Percentiles rank a stretch among this genome's conserved stretches.
These are phyloP conservation scores for Lactarius psammicola DNA, from an alignment of 768 basidiomycete genomes.

Conservation along the genomic window DNA sequence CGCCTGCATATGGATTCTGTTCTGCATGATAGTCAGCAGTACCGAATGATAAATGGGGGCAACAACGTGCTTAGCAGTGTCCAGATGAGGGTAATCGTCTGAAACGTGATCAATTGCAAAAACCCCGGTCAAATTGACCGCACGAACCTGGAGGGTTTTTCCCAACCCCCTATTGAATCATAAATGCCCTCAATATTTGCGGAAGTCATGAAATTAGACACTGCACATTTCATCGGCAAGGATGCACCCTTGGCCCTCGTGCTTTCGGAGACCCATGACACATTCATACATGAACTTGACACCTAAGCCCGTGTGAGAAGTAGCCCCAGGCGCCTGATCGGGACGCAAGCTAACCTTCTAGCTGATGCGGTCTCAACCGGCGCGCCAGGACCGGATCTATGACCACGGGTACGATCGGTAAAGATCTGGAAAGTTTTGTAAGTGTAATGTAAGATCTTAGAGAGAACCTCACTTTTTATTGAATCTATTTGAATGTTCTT, in stretches of 20 bases:
- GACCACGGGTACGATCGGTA: conserved; percentile 76
- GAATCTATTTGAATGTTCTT: conserved; percentile 60
- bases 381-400: conserved; percentile 81
- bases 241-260: conserved; percentile 92
- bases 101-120: conserved; percentile 23
- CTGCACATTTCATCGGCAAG: conserved; percentile 92
- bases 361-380: conserved; percentile 83
- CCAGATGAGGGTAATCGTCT: conserved; percentile 93
- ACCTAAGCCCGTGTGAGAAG: conserved; percentile 40
- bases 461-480: conserved; percentile 62
- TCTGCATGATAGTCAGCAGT: conserved; percentile 43
- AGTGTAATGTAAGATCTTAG: not conserved
- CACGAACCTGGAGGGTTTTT: conserved; percentile 79
- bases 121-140: not conserved
- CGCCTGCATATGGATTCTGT: conserved; percentile 75
- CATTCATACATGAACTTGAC: conserved; percentile 92
- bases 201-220: conserved; percentile 5
- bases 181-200: conserved; percentile 14
- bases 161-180: conserved; percentile 76
- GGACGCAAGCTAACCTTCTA: conserved; percentile 57
- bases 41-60: not conserved
- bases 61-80: conserved; percentile 77
- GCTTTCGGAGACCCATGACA: conserved; percentile 90
- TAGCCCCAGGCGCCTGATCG: conserved; percentile 5
- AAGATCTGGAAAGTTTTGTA: conserved; percentile 43